These are phyloP conservation scores for Thelephora aurantiotincta DNA, from an alignment of 768 basidiomycete genomes.

Conservation along the genomic window DNA sequence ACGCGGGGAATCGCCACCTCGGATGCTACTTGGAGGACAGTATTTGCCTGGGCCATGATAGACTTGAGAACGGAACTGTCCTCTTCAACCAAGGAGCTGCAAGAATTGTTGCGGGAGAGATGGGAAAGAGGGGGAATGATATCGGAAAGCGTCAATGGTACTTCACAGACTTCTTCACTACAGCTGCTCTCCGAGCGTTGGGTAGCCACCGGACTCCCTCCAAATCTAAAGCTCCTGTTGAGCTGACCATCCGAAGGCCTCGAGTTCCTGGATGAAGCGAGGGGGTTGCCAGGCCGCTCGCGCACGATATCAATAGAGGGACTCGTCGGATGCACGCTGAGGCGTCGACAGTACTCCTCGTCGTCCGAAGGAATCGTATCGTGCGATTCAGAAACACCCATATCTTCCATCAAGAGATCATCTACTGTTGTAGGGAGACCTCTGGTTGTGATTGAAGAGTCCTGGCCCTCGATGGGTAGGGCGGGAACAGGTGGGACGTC, in stretches of 20 bases:
- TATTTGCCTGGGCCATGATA: constrained; percentile 11
- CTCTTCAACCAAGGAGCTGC: constrained; percentile 22
- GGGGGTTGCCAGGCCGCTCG: no score
- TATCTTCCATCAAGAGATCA: neutral
- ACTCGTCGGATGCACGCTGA: constrained; percentile 3
- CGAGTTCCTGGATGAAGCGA: constrained; percentile 20
- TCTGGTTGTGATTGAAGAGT: neutral
- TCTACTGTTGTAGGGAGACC: neutral
- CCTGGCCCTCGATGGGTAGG: constrained; percentile 2
- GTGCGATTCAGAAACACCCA: neutral
- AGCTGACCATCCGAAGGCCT: constrained; percentile 51
- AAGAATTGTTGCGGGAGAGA: constrained; percentile 34
- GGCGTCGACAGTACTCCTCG: neutral
- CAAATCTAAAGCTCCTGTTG: constrained; percentile 63
- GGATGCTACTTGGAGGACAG: neutral
- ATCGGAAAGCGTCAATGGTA: constrained; percentile 50
- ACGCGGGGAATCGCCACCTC: constrained; percentile 8
- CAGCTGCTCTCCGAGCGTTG: constrained; percentile 1
- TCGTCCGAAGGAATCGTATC: neutral
- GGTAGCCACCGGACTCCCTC: constrained; percentile 26
- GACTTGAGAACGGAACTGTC: constrained; percentile 17
- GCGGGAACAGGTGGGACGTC: constrained; percentile 35
- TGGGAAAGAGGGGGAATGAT: constrained; percentile 52
- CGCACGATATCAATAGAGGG: no score
- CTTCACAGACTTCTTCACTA: constrained; percentile 9